Evolutionary conservation across 768 basidiomycete species (phyloP).

Genomic region (Leccinellum albellum): DNA sequence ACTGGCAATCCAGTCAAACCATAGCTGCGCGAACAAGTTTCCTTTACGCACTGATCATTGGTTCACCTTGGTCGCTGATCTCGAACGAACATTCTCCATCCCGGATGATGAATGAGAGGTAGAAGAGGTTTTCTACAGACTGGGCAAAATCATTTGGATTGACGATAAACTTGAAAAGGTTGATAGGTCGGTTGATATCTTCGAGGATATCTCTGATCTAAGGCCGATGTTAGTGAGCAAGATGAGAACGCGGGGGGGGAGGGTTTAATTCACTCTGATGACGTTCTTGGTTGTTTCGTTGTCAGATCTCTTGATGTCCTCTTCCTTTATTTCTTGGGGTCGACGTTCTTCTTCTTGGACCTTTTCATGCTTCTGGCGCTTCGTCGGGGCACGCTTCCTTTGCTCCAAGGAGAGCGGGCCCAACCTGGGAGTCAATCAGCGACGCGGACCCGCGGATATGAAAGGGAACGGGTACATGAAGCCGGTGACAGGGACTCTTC

Average conservation of each 20-base stretch:
- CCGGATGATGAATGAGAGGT: conserved; percentile 87
- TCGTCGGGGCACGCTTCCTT: conserved; percentile 62
- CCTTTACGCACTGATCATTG: conserved; percentile 61
- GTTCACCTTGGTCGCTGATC: conserved; percentile 61
- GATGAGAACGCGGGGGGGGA: neutral
- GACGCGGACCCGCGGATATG: neutral
- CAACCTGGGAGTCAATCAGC: conserved; percentile 54
- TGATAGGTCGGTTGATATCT: conserved; percentile 45
- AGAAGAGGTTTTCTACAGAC: conserved; percentile 95
- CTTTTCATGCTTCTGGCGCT: conserved; percentile 69
- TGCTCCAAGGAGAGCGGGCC: conserved; percentile 87
- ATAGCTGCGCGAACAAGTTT: neutral
- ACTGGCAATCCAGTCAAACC: conserved; percentile 35
- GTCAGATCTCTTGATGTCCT: conserved; percentile 76
- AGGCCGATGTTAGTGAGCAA: neutral
- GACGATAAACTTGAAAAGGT: conserved; percentile 82
- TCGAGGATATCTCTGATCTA: conserved; percentile 64
- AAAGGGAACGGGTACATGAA: conserved; percentile 67
- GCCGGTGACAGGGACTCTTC: conserved; percentile 74
- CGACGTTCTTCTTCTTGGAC: conserved; percentile 62
- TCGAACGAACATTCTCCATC: conserved; percentile 80
- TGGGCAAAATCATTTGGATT: conserved; percentile 91
- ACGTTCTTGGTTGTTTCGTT: conserved; percentile 93
- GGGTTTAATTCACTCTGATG: conserved; percentile 46
- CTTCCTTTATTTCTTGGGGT: conserved; percentile 79